Evolutionary conservation across 2,329 filamentous ascomycete genomes (phyloP).

Genomic region (Colletotrichum sp.): DNA sequence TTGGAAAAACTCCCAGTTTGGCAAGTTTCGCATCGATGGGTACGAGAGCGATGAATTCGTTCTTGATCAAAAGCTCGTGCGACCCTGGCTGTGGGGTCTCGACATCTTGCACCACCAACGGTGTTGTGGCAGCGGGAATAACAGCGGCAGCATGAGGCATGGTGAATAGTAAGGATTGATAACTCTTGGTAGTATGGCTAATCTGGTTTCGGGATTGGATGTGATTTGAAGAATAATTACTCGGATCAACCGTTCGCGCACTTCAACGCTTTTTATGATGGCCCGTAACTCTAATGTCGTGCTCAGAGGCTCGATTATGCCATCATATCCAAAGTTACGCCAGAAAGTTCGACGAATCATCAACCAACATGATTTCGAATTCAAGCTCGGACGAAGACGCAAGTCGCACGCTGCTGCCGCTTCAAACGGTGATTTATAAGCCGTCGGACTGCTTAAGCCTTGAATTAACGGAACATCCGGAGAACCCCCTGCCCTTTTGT

Average conservation of each 20-base stretch:
- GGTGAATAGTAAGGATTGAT: neutral
- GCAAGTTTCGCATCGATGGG: constrained; percentile 34
- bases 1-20: constrained; percentile 23
- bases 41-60: constrained; percentile 29
- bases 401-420: neutral
- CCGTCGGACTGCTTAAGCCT: neutral
- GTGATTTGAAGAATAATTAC: neutral
- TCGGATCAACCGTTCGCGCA: neutral
- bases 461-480: neutral
- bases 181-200: neutral
- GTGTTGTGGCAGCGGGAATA: neutral
- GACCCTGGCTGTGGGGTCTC: constrained; percentile 17
- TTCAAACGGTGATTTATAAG: neutral
- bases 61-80: constrained; percentile 29
- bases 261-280: neutral
- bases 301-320: neutral
- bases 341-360: neutral
- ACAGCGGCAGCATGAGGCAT: constrained; percentile 14
- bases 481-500: neutral
- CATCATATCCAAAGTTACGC: neutral
- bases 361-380: too few species aligned
- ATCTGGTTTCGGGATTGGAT: neutral
- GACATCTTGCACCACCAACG: constrained; percentile 8
- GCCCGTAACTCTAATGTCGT: neutral
- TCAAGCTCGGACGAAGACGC: neutral